phyloP scores from a whole-genome alignment of 768 basidiomycete species.

The Sporobolomyces roseus region DNA sequence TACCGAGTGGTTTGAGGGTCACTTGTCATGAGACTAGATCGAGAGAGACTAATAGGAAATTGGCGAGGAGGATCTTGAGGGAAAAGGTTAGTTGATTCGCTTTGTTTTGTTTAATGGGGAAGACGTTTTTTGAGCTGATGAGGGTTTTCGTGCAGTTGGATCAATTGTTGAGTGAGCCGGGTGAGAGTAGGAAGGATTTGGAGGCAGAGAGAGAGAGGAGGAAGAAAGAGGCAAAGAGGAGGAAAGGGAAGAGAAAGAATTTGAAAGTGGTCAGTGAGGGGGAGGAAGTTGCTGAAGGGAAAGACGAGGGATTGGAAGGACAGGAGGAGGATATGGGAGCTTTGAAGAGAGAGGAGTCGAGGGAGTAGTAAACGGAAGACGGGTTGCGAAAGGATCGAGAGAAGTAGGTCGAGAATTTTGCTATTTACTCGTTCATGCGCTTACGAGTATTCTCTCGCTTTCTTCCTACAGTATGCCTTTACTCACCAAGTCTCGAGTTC shows the following conservation, averaged over 20 bases:
- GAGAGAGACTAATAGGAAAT: conserved; percentile 21
- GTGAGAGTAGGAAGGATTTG: conserved; percentile 12
- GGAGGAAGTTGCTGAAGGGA: not conserved
- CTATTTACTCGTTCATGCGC: too few species aligned
- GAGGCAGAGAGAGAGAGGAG: conserved; percentile 13
- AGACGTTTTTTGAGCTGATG: too few species aligned
- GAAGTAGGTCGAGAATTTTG: too few species aligned
- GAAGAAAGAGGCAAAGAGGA: conserved; percentile 31
- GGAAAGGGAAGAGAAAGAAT: conserved; percentile 14
- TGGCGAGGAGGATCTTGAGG: conserved; percentile 25
- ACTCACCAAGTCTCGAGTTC: too few species aligned
- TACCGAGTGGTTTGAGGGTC: conserved; percentile 22
- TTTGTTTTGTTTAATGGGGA: too few species aligned
- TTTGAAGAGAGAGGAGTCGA: too few species aligned
- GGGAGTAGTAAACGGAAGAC: too few species aligned
- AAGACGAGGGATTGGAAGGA: not conserved
- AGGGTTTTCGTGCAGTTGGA: conserved; percentile 13
- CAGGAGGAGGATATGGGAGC: not conserved
- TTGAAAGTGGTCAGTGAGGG: not conserved
- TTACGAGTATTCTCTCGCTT: too few species aligned
- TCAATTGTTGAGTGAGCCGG: conserved; percentile 9
- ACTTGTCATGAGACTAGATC: conserved; percentile 32
- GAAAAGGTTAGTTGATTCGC: not conserved
- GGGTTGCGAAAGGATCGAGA: too few species aligned
- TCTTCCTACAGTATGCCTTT: too few species aligned